A percentile compares a stretch with the other conserved stretches of the same genome.
Conservation (phyloP, 768 basidiomycete species). For the Coprinopsis strossmayeri region DNA sequence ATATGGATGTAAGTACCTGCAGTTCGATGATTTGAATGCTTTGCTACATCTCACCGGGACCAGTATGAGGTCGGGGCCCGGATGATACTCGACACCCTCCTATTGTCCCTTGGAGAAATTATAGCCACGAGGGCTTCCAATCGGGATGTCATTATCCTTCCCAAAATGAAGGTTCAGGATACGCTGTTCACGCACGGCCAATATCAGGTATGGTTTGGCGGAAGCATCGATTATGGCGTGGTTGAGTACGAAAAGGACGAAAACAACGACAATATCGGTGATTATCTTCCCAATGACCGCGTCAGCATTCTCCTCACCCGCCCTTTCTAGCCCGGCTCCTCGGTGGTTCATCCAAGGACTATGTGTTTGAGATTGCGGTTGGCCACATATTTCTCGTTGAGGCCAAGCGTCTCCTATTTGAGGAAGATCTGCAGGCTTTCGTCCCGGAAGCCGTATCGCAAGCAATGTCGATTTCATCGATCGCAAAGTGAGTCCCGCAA, state of each 20-base stretch:
- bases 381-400: constrained; percentile 3
- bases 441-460: constrained; percentile 8
- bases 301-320: background rate
- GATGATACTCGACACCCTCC: constrained; percentile 7
- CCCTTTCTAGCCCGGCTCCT: constrained; percentile 3
- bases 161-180: constrained; percentile 7
- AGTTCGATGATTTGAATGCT: background rate
- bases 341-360: background rate
- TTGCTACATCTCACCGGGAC: background rate
- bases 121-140: background rate
- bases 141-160: constrained; percentile 2
- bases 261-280: background rate
- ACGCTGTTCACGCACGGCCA: constrained; percentile 1
- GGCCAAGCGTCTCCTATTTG: background rate
- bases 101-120: constrained; percentile 5
- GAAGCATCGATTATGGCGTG: constrained; percentile 5
- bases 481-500: constrained; percentile 5
- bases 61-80: constrained; percentile 5
- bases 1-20: constrained; percentile 8
- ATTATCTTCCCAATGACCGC: background rate
- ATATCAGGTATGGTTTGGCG: constrained; percentile 4
- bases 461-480: constrained; percentile 2
- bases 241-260: constrained; percentile 3
- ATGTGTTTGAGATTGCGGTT: background rate
- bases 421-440: background rate